Evolutionary conservation across 441 rosid species (phyloP).

Genomic region (Gossypium lobatum): DNA sequence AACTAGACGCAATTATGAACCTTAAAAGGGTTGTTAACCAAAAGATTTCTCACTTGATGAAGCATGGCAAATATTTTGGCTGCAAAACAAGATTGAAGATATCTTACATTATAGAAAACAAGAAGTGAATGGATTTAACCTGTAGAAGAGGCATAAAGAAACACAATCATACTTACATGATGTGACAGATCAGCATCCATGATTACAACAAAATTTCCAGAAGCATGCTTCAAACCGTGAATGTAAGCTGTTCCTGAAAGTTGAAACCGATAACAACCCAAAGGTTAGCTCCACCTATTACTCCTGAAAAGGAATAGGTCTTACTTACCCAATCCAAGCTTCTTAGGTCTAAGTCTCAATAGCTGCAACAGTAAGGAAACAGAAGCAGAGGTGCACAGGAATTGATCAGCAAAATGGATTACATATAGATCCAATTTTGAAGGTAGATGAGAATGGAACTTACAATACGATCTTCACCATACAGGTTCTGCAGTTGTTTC

Average conservation of each 20-base stretch:
- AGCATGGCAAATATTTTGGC: constrained; percentile 91
- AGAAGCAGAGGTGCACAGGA: neutral
- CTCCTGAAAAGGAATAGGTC: neutral
- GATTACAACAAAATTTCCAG: constrained; percentile 85
- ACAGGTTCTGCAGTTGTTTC: constrained; percentile 69
- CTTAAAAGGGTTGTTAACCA: neutral
- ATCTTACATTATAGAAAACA: constrained; percentile 9
- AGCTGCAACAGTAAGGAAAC: constrained; percentile 41
- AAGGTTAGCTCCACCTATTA: neutral
- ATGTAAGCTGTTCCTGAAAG: constrained; percentile 79
- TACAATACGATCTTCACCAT: constrained; percentile 80
- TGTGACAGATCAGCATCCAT: constrained; percentile 99
- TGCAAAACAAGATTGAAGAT: constrained; percentile 36
- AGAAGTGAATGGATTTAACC: neutral
- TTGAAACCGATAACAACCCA: constrained; percentile 16
- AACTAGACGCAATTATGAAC: neutral
- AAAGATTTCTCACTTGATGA: constrained; percentile 65
- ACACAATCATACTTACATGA: constrained; percentile 54
- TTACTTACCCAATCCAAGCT: constrained; percentile 86
- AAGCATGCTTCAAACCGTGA: constrained; percentile 85
- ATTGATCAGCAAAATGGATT: neutral
- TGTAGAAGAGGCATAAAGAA: neutral
- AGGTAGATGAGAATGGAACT: constrained; percentile 17
- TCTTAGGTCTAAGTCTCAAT: constrained; percentile 75
- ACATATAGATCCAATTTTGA: neutral